These are phyloP conservation scores for Adansonia rubrostipa DNA, from an alignment of 441 rosid species.

Conservation along the genomic window DNA sequence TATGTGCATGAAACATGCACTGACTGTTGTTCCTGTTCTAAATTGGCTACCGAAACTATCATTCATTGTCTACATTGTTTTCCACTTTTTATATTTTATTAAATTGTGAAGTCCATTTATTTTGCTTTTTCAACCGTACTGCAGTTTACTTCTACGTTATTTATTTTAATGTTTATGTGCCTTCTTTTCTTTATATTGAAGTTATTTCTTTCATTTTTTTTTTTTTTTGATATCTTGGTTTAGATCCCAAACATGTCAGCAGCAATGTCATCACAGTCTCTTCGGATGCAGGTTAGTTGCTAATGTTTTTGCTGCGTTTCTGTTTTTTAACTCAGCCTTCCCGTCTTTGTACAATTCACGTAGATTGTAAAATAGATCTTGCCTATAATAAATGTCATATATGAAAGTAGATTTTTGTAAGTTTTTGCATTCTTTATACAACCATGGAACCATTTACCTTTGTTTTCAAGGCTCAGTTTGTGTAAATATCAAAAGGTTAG, in stretches of 20 bases:
- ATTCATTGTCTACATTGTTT: not conserved
- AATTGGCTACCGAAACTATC: not conserved
- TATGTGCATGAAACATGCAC: not conserved
- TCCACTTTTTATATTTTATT: conserved; percentile 1
- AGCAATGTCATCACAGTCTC: conserved; percentile 75
- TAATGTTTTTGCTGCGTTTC: not conserved
- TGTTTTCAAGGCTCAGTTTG: conserved; percentile 1
- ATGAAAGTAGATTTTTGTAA: not conserved
- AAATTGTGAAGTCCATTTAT: not conserved
- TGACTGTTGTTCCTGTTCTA: not conserved
- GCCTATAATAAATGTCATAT: not conserved
- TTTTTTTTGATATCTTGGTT: conserved; percentile 20
- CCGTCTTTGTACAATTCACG: not conserved
- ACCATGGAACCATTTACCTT: not conserved
- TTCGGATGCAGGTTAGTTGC: conserved; percentile 74
- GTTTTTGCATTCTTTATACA: not conserved
- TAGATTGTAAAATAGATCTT: not conserved
- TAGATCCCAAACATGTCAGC: conserved; percentile 91
- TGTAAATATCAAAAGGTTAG: not conserved
- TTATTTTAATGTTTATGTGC: conserved; percentile 8
- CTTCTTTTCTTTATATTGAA: not conserved
- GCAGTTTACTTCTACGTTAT: not conserved
- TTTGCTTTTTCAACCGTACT: not conserved
- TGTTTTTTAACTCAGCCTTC: not conserved
- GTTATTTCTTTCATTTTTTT: conserved; percentile 22